These are phyloP conservation scores for Akanthomyces lecanii DNA, from an alignment of 2,329 filamentous ascomycete genomes.

Conservation along the genomic window DNA sequence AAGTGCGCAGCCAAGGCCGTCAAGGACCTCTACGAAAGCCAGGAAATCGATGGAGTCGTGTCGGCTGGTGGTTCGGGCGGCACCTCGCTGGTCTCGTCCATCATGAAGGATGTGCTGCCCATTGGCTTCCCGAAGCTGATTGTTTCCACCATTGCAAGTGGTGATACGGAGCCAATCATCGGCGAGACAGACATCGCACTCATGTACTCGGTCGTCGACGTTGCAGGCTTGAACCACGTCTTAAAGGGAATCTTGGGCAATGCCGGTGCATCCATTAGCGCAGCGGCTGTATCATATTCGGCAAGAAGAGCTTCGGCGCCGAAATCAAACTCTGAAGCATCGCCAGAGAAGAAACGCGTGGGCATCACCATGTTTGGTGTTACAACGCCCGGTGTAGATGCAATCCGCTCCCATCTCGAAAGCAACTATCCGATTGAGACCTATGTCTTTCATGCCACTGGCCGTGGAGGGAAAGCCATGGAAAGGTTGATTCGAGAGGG, in stretches of 20 bases:
- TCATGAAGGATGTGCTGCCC: constrained; percentile 58
- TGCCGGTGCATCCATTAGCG: constrained; percentile 57
- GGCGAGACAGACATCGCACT: constrained; percentile 65
- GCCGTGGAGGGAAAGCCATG: constrained; percentile 65
- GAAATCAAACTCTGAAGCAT: neutral
- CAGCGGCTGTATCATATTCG: constrained; percentile 49
- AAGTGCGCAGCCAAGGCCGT: constrained; percentile 41
- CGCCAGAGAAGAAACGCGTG: constrained; percentile 43
- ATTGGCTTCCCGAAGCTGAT: constrained; percentile 67
- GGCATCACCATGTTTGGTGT: constrained; percentile 73
- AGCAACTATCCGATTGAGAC: constrained; percentile 46
- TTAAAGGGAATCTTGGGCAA: constrained; percentile 56
- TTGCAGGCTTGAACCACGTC: constrained; percentile 61
- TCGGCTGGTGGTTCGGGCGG: constrained; percentile 60
- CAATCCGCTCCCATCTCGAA: constrained; percentile 48
- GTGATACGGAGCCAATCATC: constrained; percentile 60
- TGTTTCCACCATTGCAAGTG: constrained; percentile 65
- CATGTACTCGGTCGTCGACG: constrained; percentile 68
- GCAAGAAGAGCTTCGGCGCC: neutral
- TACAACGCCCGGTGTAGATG: constrained; percentile 61
- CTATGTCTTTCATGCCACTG: constrained; percentile 67
- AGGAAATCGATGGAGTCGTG: constrained; percentile 51
- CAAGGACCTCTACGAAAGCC: constrained; percentile 32
- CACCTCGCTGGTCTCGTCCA: constrained; percentile 54
- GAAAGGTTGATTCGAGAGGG: constrained; percentile 57